phyloP scores from a whole-genome alignment of 202 grass and related monocot genomes.

The Schoenoplectus tabernaemontani region DNA sequence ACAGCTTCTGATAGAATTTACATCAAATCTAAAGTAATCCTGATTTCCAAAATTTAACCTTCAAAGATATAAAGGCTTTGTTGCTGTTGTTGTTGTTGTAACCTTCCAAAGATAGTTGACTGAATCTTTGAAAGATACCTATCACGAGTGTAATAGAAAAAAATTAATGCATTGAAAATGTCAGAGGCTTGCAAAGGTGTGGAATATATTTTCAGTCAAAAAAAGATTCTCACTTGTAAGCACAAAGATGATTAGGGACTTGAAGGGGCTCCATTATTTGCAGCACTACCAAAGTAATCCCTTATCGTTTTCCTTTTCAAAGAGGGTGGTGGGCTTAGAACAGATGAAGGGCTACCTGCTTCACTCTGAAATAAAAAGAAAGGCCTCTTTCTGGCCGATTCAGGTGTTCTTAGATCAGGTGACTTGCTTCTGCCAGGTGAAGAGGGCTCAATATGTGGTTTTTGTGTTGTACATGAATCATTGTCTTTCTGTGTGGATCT shows the following conservation, averaged over 20 bases:
- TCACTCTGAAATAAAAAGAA: slow-evolving; percentile 42
- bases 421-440: slow-evolving; percentile 46
- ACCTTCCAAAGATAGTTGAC: not conserved
- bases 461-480: not conserved
- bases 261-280: slow-evolving; percentile 30
- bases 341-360: slow-evolving; percentile 60
- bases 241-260: slow-evolving; percentile 19
- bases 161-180: no score
- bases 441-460: slow-evolving; percentile 17
- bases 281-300: slow-evolving; percentile 62
- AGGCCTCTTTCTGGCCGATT: slow-evolving; percentile 60
- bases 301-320: slow-evolving; percentile 87
- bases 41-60: not conserved
- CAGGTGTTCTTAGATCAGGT: slow-evolving; percentile 60
- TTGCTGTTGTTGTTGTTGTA: no score
- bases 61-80: no score
- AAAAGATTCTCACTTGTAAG: slow-evolving; percentile 1
- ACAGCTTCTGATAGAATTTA: not conserved
- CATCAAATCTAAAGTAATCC: not conserved
- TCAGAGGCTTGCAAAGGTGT: not conserved
- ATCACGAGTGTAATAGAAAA: no score
- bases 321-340: slow-evolving; percentile 74
- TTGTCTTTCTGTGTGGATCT: slow-evolving; percentile 5
- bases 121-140: not conserved
- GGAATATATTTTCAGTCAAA: not conserved